Evolutionary conservation across 495 filamentous ascomycete genomes (phyloP), one percentile per base, ranked within the genome.

Genomic region (Aspergillus asperescens): DNA sequence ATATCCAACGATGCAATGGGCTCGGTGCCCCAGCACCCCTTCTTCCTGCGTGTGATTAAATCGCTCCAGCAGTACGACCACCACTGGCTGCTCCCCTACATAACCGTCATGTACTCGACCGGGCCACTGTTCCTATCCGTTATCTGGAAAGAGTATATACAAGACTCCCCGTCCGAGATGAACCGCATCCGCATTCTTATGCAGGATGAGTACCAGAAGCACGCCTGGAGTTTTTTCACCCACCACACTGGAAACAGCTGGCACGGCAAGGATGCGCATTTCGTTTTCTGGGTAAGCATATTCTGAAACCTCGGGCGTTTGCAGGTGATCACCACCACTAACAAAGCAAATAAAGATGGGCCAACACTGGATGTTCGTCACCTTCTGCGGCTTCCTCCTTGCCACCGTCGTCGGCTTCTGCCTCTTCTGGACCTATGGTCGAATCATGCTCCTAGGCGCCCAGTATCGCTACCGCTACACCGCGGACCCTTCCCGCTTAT

Each of bases 1-100:
- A 88, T 95, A 59, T 88, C 84, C 48, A 95, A 95, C 70, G 89
- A 95, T 64, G 88, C 85, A 22, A 92, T 95, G 81, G 90, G 87
- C 38, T 72, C 86, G 8, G 76, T 86, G 2, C 88, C 88, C 1
- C 77, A 85, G 46, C 90, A 95, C 57, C 88, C 87, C 0, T 95
- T 90, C 74, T 94, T 91, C 77, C 73, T 82, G 7, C 77, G 74
- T 32, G 78, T 86, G 20, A 89, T 90, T 50, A 81, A 87, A 57
- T 72, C 75, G 10, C 71, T 95, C 31, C 76, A 84, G 48, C 63
- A 69, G 4, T 95, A 89, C 66, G 79, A 90, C 62, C 80, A 81
- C 56, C 81, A 81, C 60, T 95, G 87, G 86, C 66, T 81, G 27
- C 75, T 93, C 32, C 88, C 90, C 0, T 95, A 93, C 65, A 84